Evolutionary conservation across 73 alveolate genomes (phyloP), one percentile per base, ranked within the genome.

Genomic region (Paramecium sexaurelia): DNA sequence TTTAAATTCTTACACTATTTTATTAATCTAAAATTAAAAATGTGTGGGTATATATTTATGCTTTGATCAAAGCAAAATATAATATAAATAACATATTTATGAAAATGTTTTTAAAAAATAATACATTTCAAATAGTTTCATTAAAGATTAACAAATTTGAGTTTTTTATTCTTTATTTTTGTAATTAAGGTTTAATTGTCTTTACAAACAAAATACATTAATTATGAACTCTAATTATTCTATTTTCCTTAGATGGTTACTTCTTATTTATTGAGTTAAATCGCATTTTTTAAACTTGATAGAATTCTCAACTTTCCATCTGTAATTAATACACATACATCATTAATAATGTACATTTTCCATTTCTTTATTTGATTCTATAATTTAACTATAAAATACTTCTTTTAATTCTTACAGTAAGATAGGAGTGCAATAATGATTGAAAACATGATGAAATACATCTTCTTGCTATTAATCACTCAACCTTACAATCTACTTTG

Each of bases 11-110:
- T 61, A 61, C 83, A 29, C 47, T 61, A 29, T 26, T 26, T 61
- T 26, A 61, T 61, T 61, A 61, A 61, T 61, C 83, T 26, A 61
- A 29, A 22, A 61, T 32, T 61, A 61, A 61, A 32, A 61, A 61
- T 61, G 83, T 61, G 43, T 61, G 83, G 39, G 83, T 61, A 61
- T 61, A 61, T 29, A 61, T 61, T 61, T 61, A 32, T 61, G 83
- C 83, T 61, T 61, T 32, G 39, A 32, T 61, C 17, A 61, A 29
- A 26, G 83, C 83, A 61, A 61, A 29, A 29, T 2, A 61, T 27
- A 61, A 22, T 61, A 61, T 61, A 22, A 61, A 61, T 61, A 61
- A 61, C 67, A 51, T 51, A 17, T 51, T 45, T 51, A 51, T 51
- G 15, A 51, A 51, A 51, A 51, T 51, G 32, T 51, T 0, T 13